Evolutionary conservation across 129 eudicot species (phyloP).

Genomic region (Flaveria sonorensis): DNA sequence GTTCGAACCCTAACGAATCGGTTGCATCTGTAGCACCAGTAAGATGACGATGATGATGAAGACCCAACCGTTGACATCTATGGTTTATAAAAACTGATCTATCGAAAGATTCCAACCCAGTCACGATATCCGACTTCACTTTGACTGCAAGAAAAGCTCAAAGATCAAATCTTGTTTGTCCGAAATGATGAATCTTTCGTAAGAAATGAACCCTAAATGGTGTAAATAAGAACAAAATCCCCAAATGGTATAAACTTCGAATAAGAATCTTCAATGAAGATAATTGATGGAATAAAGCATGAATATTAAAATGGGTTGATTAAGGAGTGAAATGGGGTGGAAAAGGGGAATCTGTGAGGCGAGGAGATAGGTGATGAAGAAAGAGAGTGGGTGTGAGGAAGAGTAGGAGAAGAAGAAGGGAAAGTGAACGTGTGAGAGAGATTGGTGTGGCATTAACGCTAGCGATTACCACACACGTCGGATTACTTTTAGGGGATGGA

Average conservation of each 20-base stretch:
- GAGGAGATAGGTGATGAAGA: background rate
- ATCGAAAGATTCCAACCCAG: too few species aligned
- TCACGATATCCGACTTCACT: too few species aligned
- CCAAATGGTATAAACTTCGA: constrained; percentile 13
- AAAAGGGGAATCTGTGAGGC: constrained; percentile 37
- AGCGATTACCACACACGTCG: constrained; percentile 31
- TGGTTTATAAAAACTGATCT: background rate
- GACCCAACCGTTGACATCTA: constrained; percentile 55
- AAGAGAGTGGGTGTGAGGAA: too few species aligned
- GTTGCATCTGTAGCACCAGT: constrained; percentile 94
- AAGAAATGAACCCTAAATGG: constrained; percentile 17
- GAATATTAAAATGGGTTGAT: background rate
- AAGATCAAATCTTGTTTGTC: background rate
- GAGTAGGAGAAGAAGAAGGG: too few species aligned
- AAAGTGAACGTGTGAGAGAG: background rate
- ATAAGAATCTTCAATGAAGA: constrained; percentile 34
- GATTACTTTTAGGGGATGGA: constrained; percentile 14
- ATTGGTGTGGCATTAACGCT: constrained; percentile 46
- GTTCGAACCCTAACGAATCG: constrained; percentile 60
- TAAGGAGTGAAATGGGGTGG: constrained; percentile 5
- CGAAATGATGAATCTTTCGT: background rate
- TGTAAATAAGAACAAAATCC: background rate
- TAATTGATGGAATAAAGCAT: constrained; percentile 19
- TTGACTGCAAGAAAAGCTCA: background rate
- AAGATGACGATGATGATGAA: constrained; percentile 42